phyloP scores from a whole-genome alignment of 257 asterid genomes.

The Haberlea rhodopensis region DNA sequence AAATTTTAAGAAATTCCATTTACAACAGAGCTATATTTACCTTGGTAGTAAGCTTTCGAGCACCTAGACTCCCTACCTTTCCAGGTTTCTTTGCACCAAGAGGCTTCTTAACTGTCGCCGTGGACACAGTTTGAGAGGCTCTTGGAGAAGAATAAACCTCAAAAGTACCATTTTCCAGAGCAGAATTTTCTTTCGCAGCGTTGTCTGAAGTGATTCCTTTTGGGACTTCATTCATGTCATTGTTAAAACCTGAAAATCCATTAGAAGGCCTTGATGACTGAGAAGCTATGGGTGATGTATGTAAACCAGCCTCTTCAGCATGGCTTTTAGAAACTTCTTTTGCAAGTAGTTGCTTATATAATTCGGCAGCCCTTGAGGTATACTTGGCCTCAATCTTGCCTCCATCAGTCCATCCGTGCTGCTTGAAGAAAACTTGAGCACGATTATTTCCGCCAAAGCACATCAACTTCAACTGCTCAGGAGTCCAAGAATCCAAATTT shows the following conservation, averaged over 20 bases:
- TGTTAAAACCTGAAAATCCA: conserved; percentile 50
- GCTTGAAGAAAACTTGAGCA: conserved; percentile 94
- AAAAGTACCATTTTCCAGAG: conserved; percentile 42
- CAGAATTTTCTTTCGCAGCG: conserved; percentile 40
- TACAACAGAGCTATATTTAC: conserved; percentile 29
- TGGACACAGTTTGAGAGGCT: conserved; percentile 55
- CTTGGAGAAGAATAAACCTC: conserved; percentile 63
- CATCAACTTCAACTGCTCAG: conserved; percentile 24
- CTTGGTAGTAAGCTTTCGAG: conserved; percentile 83
- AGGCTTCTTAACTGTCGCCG: conserved; percentile 65
- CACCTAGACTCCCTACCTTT: conserved; percentile 90
- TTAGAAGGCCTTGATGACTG: conserved; percentile 54
- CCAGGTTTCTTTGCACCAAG: conserved; percentile 77
- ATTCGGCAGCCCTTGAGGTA: conserved; percentile 33
- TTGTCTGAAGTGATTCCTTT: conserved; percentile 46
- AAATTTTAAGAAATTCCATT: neutral
- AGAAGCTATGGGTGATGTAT: conserved; percentile 70
- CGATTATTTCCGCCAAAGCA: conserved; percentile 39
- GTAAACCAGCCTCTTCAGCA: conserved; percentile 49
- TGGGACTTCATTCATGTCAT: conserved; percentile 39
- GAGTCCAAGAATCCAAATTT: conserved; percentile 83
- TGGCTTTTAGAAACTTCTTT: conserved; percentile 22
- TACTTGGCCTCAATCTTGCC: conserved; percentile 48
- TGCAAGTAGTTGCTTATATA: conserved; percentile 60
- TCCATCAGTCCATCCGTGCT: conserved; percentile 98